Evolutionary conservation across 2,329 filamentous ascomycete genomes (phyloP), one percentile per base, ranked within the genome.

Genomic region (Talaromyces sp.): DNA sequence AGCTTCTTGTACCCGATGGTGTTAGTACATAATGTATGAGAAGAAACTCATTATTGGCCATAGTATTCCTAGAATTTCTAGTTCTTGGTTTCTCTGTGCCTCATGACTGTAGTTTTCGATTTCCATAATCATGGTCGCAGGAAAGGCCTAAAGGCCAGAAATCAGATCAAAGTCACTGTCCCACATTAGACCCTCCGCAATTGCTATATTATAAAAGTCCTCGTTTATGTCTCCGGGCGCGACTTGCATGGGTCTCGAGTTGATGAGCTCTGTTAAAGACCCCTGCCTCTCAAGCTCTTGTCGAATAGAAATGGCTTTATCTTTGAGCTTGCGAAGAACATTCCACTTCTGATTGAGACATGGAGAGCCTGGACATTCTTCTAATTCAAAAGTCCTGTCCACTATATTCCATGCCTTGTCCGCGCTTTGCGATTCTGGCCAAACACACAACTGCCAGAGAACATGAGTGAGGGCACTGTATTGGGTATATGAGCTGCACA

Each of bases 391-490:
- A 19, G 45, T 19, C 10, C 28, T 28, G 10, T 48, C 45, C 5
- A 48, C 45, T 48, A 6, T 28, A 35, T n/a, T 39, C 69, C 78
- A 76, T 0, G 73, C 76, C 17, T 71, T 63, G 0, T 68, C 66
- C 0, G 66, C 65, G 19, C 64, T 64, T 0, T 63, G 62, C 0
- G 70, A 73, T 0, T 61, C 60, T 0, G 77, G 77, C 52, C 64
- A 68, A 3, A 78, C 67, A 57, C 76, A 77, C 1, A 79, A 59
- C 57, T 78, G 70, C 69, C 78, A 78, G 1, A 80, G 64, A 0
- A 76, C 65, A 57, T 77, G 78, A 2, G 78, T 73, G 19, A 78
- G 65, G 33, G 75, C 67, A 53, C 79, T 73, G 19, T 74, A 78
- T 62, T 78, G 77, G 0, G 75, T 73, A 37, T 72, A 78, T 0